These are phyloP conservation scores for Phialocephala sp. DNA, from an alignment of 2,329 filamentous ascomycete genomes.

Conservation along the genomic window DNA sequence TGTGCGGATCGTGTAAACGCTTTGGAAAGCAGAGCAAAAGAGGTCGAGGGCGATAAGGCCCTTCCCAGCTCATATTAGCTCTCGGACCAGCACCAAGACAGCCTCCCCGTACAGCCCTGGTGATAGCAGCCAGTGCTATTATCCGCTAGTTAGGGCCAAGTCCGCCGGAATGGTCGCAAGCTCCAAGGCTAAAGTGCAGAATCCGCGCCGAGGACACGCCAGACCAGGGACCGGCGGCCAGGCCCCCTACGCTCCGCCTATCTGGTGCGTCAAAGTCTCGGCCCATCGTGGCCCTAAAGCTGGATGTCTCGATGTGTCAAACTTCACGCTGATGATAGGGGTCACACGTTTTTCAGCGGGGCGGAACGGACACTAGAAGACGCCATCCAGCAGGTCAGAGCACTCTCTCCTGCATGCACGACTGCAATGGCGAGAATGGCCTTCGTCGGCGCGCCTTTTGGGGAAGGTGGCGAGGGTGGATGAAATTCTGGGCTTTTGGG, in stretches of 20 bases:
- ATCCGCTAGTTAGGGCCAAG: constrained; percentile 23
- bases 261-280: constrained; percentile 20
- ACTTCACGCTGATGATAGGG: constrained; percentile 15
- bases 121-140: constrained; percentile 11
- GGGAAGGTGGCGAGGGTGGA: constrained; percentile 5
- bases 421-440: not conserved
- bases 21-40: constrained; percentile 16
- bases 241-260: constrained; percentile 9
- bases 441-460: not conserved
- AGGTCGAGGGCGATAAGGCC: constrained; percentile 22
- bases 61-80: constrained; percentile 19
- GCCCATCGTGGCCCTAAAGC: constrained; percentile 18
- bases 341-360: constrained; percentile 9
- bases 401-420: constrained; percentile 5
- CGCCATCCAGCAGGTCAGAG: constrained; percentile 6
- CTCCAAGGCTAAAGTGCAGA: constrained; percentile 15
- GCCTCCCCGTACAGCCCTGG: constrained; percentile 11
- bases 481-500: not conserved
- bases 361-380: constrained; percentile 8
- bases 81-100: not conserved
- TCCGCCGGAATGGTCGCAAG: constrained; percentile 10
- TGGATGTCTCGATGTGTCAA: constrained; percentile 28
- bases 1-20: constrained; percentile 14
- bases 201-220: constrained; percentile 1
- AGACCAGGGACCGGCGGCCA: not conserved